These are phyloP conservation scores for Vicia villosa DNA, from an alignment of 306 rosid species.

Conservation along the genomic window DNA sequence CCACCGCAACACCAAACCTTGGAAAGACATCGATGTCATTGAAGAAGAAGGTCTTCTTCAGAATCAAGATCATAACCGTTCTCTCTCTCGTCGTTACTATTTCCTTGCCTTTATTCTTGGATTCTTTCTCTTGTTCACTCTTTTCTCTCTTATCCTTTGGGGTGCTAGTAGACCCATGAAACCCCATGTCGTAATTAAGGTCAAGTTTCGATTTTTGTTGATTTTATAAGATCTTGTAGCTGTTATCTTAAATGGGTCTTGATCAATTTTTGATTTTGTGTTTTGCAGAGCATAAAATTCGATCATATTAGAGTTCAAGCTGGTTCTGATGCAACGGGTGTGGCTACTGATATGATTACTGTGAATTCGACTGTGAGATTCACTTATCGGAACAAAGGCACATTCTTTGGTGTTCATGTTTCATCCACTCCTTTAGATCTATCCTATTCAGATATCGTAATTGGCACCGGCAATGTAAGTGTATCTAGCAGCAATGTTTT, in stretches of 20 bases:
- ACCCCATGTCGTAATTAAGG: slow-evolving; percentile 75
- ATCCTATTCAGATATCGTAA: slow-evolving; percentile 57
- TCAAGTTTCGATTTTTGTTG: background rate
- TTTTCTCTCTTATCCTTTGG: slow-evolving; percentile 82
- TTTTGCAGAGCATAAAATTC: slow-evolving; percentile 65
- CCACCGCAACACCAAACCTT: slow-evolving; percentile 45
- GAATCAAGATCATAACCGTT: slow-evolving; percentile 43
- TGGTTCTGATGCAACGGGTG: slow-evolving; percentile 84
- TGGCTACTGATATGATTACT: slow-evolving; percentile 90
- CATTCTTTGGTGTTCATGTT: slow-evolving; percentile 93
- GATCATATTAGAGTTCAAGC: slow-evolving; percentile 81
- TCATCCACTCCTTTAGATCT: slow-evolving; percentile 73
- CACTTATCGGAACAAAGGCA: slow-evolving; percentile 83
- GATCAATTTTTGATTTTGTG: background rate
- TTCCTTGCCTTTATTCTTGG: slow-evolving; percentile 72
- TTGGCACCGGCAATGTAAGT: slow-evolving; percentile 82
- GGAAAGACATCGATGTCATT: slow-evolving; percentile 82
- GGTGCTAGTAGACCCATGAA: slow-evolving; percentile 96
- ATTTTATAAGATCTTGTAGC: background rate
- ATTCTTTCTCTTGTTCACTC: slow-evolving; percentile 70
- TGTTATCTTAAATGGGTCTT: background rate
- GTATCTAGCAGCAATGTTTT: background rate
- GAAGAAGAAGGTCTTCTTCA: slow-evolving; percentile 94
- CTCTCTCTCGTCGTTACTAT: slow-evolving; percentile 80
- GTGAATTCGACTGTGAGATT: slow-evolving; percentile 73